Percentiles rank a stretch among this genome's conserved stretches.
phyloP scores from a whole-genome alignment of 1,284 basidiomycete species.

The Fomitopsis betulina region DNA sequence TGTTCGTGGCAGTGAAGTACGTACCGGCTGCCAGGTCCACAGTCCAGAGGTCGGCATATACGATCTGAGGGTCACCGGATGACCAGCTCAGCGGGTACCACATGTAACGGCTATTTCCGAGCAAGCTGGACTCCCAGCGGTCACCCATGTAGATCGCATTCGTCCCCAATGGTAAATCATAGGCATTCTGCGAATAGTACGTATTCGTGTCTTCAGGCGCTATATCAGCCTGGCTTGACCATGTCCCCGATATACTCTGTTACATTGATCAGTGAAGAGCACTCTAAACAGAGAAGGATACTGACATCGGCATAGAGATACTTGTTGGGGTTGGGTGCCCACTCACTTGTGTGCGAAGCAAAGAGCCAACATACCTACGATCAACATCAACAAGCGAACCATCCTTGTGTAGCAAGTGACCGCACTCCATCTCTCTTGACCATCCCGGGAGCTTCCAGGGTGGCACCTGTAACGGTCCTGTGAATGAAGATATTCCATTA shows the following conservation, averaged over 20 bases:
- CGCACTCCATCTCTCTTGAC: conserved; percentile 50
- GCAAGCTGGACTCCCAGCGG: conserved; percentile 51
- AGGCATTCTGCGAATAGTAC: conserved; percentile 61
- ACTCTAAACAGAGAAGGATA: background rate
- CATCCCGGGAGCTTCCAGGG: conserved; percentile 59
- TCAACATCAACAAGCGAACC: background rate
- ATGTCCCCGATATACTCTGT: conserved; percentile 51
- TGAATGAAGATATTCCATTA: background rate
- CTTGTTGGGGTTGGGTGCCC: conserved; percentile 62
- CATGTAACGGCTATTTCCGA: conserved; percentile 57
- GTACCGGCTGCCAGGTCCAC: conserved; percentile 42
- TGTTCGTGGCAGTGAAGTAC: background rate
- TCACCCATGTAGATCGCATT: conserved; percentile 63
- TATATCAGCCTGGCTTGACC: conserved; percentile 55
- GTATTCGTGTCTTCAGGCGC: conserved; percentile 46
- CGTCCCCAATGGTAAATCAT: conserved; percentile 45
- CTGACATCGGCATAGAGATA: conserved; percentile 48
- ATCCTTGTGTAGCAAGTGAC: background rate
- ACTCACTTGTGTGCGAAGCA: conserved; percentile 57
- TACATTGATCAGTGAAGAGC: background rate
- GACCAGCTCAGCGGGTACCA: conserved; percentile 59
- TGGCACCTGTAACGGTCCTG: conserved; percentile 36
- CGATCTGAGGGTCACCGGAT: conserved; percentile 46
- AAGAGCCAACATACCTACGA: conserved; percentile 51
- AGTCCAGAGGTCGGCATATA: conserved; percentile 56